These are phyloP conservation scores for Phialocephala subalpina DNA, from an alignment of 2,329 filamentous ascomycete species.

Conservation along the genomic window DNA sequence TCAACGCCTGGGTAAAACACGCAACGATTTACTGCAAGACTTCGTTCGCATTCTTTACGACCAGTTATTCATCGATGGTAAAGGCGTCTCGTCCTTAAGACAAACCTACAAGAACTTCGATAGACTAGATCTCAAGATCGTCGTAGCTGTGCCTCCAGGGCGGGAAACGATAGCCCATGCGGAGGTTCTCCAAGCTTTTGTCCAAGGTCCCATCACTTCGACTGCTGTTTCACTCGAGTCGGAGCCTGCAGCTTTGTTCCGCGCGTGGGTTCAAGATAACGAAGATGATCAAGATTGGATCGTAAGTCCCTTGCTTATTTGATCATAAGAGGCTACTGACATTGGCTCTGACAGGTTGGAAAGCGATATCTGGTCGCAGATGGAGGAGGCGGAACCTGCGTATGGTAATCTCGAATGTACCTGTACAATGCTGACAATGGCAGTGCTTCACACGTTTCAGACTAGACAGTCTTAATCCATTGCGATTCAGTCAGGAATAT, in stretches of 20 bases:
- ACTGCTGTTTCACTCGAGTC: constrained; percentile 23
- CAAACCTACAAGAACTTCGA: constrained; percentile 14
- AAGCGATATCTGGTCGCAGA: constrained; percentile 23
- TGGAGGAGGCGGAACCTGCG: constrained; percentile 29
- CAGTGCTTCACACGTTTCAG: constrained; percentile 27
- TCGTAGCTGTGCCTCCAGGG: constrained; percentile 30
- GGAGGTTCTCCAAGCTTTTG: constrained; percentile 24
- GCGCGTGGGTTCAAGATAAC: constrained; percentile 20
- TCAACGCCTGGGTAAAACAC: constrained; percentile 5
- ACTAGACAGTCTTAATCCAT: constrained; percentile 18
- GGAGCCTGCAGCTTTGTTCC: constrained; percentile 28
- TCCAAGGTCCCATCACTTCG: constrained; percentile 19
- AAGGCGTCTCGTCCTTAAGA: constrained; percentile 6
- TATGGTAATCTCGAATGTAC: constrained; percentile 1
- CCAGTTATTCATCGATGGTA: constrained; percentile 2
- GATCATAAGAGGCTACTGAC: not conserved
- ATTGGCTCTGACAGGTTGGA: constrained; percentile 11
- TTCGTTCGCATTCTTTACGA: constrained; percentile 12
- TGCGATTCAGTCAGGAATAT: constrained; percentile 23
- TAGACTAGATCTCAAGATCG: constrained; percentile 20
- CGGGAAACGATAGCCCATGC: constrained; percentile 24
- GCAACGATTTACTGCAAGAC: constrained; percentile 17
- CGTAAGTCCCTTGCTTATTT: not conserved
- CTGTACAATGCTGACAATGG: not conserved
- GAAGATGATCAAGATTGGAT: constrained; percentile 13